Base-by-base conservation (phyloP, 257 asterid species). In the Solanum lycopersicoides region DNA sequence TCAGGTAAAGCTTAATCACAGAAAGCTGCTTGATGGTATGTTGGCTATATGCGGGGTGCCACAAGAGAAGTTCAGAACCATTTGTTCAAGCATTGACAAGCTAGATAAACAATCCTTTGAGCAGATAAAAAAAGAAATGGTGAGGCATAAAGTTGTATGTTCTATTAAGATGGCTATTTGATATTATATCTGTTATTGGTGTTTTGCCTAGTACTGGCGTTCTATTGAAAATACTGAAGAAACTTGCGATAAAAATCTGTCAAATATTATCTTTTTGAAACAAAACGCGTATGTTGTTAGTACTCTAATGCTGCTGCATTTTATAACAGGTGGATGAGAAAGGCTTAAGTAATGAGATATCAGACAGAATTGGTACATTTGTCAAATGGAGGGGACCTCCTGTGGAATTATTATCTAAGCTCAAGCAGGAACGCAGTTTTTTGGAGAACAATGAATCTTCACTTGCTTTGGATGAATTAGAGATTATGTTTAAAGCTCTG, bases 61-160 rank as follows among this genome's bases (percentile, higher is more conserved):
- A 45, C 94, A 90, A 80, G 96, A 91, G 88, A 95, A 97, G 85
- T 95, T 95, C 84, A 93, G 99, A 91, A 94, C 95, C 50, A 92
- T 97, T 85, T 97, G 99, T 90, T 97, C 99, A 5, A 97, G 98
- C 91, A 97, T 97, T 87, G 99, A 97, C 92, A 97, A 97, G 91
- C 88, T 96, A 87, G 99, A 97, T 93, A 97, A 97, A 89, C 99
- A 92, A 90, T 83, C 98, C 4, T 97, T 97, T 90, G 98, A 93
- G 92, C 98, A 93, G 92, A 91, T 97, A 86, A 96, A 94, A 89
- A 95, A 88, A 90, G 99, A 97, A 95, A 94, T 97, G 99, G 99
- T 97, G 88, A 89, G 93, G 89, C 42, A 75, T 60, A 21, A 28
- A 60, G 59, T 50, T 50, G 53, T 86, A 47, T 8, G 39, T 50